A percentile compares a stretch with the other conserved stretches of the same genome.
Conservation (phyloP, 1,284 basidiomycete genomes). For the Cystobasidiaceae sp. region DNA sequence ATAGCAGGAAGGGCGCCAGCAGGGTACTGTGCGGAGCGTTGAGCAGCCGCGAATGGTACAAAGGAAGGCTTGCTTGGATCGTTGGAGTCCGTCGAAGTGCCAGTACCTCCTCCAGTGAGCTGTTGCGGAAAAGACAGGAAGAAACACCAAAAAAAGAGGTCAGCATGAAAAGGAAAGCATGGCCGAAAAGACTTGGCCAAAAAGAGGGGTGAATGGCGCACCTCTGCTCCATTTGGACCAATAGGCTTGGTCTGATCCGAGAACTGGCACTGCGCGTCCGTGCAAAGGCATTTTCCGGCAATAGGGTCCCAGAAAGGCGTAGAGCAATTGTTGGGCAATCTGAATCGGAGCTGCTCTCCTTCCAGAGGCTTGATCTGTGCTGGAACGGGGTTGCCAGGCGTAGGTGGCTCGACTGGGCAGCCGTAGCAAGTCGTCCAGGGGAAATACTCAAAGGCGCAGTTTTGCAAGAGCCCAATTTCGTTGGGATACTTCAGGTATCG, state of each 20-base stretch:
- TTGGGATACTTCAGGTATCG: slow-evolving; percentile 30
- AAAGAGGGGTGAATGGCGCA: neutral
- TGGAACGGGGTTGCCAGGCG: slow-evolving; percentile 61
- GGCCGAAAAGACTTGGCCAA: neutral
- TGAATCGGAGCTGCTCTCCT: slow-evolving; percentile 36
- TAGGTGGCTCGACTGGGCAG: slow-evolving; percentile 58
- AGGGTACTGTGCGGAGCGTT: neutral
- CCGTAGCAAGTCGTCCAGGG: slow-evolving; percentile 69
- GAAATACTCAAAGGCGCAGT: slow-evolving; percentile 65
- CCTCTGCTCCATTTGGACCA: slow-evolving; percentile 46
- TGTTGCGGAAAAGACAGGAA: neutral
- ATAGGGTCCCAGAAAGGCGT: slow-evolving; percentile 69
- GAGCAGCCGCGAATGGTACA: slow-evolving; percentile 15
- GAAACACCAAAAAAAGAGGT: neutral
- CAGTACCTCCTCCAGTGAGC: slow-evolving; percentile 30
- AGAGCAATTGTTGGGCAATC: slow-evolving; percentile 62
- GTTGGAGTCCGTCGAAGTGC: neutral
- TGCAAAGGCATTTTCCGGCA: slow-evolving; percentile 60
- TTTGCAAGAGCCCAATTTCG: slow-evolving; percentile 52
- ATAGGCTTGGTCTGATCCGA: slow-evolving; percentile 61
- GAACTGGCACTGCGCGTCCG: slow-evolving; percentile 57
- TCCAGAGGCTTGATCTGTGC: slow-evolving; percentile 54
- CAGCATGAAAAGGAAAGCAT: neutral
- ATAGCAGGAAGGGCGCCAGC: neutral
- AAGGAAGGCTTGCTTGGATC: neutral